phyloP scores from a whole-genome alignment of 179 eudicot species.

The Camellia oleifera region DNA sequence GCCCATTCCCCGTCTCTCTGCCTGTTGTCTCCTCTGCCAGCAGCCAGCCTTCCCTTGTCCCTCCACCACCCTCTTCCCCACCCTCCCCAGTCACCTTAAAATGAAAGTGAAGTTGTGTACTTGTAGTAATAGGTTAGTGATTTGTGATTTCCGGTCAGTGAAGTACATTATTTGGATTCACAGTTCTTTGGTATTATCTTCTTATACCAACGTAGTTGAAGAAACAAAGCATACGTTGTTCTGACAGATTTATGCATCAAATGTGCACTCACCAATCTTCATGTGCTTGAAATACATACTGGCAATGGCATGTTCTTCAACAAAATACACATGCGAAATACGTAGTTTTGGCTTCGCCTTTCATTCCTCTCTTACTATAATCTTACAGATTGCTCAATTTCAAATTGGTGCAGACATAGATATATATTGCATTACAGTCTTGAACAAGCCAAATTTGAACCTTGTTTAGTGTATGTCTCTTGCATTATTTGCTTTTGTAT shows the following conservation, averaged over 20 bases:
- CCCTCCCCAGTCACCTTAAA: too few species aligned
- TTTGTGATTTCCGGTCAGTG: too few species aligned
- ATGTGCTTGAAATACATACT: background rate
- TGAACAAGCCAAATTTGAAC: background rate
- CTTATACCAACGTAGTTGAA: too few species aligned
- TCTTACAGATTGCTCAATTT: background rate
- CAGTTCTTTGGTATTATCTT: too few species aligned
- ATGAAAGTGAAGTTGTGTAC: too few species aligned
- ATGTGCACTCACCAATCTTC: background rate
- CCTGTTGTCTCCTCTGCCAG: too few species aligned
- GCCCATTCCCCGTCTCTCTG: too few species aligned
- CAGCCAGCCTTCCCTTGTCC: too few species aligned
- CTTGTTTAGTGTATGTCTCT: background rate
- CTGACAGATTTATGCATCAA: background rate
- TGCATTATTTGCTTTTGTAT: conserved; percentile 56
- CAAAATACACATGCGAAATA: background rate
- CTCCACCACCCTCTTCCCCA: too few species aligned
- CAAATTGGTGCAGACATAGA: background rate
- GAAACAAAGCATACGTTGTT: too few species aligned
- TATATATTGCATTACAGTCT: background rate
- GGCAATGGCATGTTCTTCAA: conserved; percentile 4
- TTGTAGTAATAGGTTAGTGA: too few species aligned
- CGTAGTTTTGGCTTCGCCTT: background rate
- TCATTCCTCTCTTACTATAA: background rate
- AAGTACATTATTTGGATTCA: too few species aligned